Evolutionary conservation across 768 basidiomycete genomes (phyloP), one percentile per base, ranked within the genome.

Genomic region (Coprinopsis sp.): DNA sequence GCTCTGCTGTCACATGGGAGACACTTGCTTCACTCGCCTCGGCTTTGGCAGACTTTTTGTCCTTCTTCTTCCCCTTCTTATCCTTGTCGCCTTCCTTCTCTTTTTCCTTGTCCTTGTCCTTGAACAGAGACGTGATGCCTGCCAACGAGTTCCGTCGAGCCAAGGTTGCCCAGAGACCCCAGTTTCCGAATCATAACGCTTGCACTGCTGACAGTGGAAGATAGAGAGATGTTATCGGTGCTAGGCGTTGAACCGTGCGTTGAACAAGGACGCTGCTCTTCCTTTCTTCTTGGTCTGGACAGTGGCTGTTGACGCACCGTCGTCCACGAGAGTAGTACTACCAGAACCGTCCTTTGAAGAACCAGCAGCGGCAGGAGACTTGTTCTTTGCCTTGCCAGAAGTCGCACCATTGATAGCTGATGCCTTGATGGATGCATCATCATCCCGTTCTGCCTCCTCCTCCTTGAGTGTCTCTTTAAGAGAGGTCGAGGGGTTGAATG

Each of bases 131-230:
- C 16, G 92, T 91, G 62, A 97, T 93, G 23, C 91, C 87, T 44
- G 88, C 86, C 31, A 97, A 68, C 29, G 89, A 91, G 61, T 94
- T 95, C 34, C 92, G 75, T 41, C 92, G 70, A 7, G 91, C 90
- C 13, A 96, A 76, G n/a, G 65, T 88, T 91, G 25, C 91, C 90
- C 67, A 96, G 84, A 30, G 83, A 82, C 3, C 94, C 89, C 37
- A 98, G 82, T 70, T 96, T 98, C 54, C 94, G 80, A 57, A 96
- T 94, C 79, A 98, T 95, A 63, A 97, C 87, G 34, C 88, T 91
- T 18, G 95, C 95, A 41, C 87, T 91, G 52, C 87, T 90, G 56
- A 96, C 94, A 36, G 95, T 96, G 6, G 90, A 93, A 16, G 86
- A 88, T 30, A 98, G 78, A 22, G 93, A 96, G 54, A 98, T 95